Evolutionary conservation across 257 asterid genomes (phyloP).

Genomic region (Capsicum rhomboideum): DNA sequence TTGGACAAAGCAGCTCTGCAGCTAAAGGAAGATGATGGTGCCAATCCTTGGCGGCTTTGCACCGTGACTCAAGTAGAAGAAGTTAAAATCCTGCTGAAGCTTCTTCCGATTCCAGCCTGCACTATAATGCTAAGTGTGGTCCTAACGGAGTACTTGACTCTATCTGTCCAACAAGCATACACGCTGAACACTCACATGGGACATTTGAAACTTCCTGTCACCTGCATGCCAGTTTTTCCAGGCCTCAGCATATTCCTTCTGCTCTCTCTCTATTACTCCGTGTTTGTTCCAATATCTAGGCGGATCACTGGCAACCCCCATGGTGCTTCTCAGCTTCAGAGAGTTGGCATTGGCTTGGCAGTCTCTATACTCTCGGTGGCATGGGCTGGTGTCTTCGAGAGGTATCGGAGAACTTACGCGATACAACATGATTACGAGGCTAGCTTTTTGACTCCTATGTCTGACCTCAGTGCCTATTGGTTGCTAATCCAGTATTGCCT

Average conservation of each 20-base stretch:
- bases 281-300: constrained; percentile 78
- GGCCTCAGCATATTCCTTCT: constrained; percentile 86
- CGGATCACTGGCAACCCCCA: constrained; percentile 90
- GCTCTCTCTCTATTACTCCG: constrained; percentile 79
- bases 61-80: constrained; percentile 98
- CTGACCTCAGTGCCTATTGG: constrained; percentile 86
- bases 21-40: constrained; percentile 70
- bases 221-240: constrained; percentile 98
- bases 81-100: constrained; percentile 76
- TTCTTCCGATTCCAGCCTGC: constrained; percentile 73
- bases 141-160: constrained; percentile 77
- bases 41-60: constrained; percentile 82
- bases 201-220: constrained; percentile 77
- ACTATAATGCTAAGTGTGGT: constrained; percentile 76
- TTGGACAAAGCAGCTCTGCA: constrained; percentile 94
- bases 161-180: constrained; percentile 93
- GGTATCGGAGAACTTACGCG: constrained; percentile 78
- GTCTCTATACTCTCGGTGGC: constrained; percentile 74
- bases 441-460: constrained; percentile 77
- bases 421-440: constrained; percentile 60
- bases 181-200: constrained; percentile 89
- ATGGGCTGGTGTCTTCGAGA: constrained; percentile 80
- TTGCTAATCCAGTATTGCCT: constrained; percentile 83
- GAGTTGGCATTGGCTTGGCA: constrained; percentile 94
- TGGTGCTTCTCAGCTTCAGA: constrained; percentile 95